These are phyloP conservation scores for Rubia tinctorum DNA, from an alignment of 305 asterid species.

Conservation along the genomic window DNA sequence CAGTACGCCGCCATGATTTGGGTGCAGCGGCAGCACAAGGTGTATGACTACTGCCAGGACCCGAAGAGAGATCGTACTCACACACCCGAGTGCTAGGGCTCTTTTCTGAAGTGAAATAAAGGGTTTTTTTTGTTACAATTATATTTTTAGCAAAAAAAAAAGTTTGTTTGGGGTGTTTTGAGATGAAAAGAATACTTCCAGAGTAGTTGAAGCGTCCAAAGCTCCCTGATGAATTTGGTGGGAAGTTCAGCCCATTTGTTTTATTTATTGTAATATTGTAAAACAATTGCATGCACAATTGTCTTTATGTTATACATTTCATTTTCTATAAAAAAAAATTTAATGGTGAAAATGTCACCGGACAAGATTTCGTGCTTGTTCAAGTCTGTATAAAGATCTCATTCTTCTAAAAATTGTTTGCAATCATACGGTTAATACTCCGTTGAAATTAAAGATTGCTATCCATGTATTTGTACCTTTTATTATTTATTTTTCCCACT, in stretches of 20 bases:
- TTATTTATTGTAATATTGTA: neutral
- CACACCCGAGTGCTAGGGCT: constrained; percentile 64
- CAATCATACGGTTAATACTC: too few species aligned
- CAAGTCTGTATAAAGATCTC: too few species aligned
- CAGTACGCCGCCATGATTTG: constrained; percentile 50
- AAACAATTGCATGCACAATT: neutral
- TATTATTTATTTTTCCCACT: too few species aligned
- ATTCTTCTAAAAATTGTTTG: too few species aligned
- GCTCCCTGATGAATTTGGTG: constrained; percentile 27
- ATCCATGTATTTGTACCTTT: too few species aligned
- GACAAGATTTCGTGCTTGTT: too few species aligned
- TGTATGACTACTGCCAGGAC: constrained; percentile 68
- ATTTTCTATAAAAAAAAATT: neutral
- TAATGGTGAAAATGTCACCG: neutral
- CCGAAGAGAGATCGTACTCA: constrained; percentile 39
- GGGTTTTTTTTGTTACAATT: too few species aligned
- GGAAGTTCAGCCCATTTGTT: constrained; percentile 7
- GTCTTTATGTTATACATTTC: neutral
- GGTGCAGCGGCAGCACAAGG: constrained; percentile 45
- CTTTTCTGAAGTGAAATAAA: neutral
- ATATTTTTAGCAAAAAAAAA: neutral
- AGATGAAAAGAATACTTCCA: constrained; percentile 30
- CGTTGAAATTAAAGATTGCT: too few species aligned
- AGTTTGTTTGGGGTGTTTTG: constrained; percentile 28
- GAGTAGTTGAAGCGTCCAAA: constrained; percentile 47